A percentile compares a stretch with the other conserved stretches of the same genome.
These are phyloP conservation scores for Poteriospumella lacustris DNA, from an alignment of 108 stramenopile species.

Conservation along the genomic window DNA sequence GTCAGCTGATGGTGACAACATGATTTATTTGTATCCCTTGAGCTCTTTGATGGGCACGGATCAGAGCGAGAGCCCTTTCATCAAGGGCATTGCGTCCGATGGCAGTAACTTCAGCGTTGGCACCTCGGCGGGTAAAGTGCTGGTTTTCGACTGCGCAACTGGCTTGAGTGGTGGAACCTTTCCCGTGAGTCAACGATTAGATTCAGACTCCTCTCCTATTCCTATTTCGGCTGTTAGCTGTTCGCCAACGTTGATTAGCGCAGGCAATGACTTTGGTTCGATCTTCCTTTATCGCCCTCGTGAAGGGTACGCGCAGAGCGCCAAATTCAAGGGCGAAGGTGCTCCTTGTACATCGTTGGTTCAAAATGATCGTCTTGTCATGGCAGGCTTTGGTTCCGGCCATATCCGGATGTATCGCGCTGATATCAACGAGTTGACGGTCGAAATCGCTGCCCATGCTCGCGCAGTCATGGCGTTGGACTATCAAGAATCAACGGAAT, in stretches of 20 bases:
- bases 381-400: constrained; percentile 5
- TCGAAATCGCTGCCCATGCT: no score
- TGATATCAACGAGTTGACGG: background rate
- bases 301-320: background rate
- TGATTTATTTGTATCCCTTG: background rate
- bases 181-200: background rate
- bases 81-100: background rate
- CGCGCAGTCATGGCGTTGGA: no score
- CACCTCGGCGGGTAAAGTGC: background rate
- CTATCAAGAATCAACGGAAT: no score
- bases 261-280: background rate
- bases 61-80: background rate
- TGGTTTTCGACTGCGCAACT: background rate
- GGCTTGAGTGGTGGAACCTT: background rate
- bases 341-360: background rate
- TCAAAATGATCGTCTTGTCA: background rate
- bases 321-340: background rate
- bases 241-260: background rate
- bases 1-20: constrained; percentile 1
- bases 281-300: background rate
- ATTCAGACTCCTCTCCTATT: background rate
- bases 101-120: background rate
- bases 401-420: background rate
- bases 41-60: background rate
- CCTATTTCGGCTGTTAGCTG: background rate